A percentile compares a stretch with the other conserved stretches of the same genome.
These are phyloP conservation scores for Rhizopus arrhizus DNA, from an alignment of 371 early-diverging fungal species.

Conservation along the genomic window DNA sequence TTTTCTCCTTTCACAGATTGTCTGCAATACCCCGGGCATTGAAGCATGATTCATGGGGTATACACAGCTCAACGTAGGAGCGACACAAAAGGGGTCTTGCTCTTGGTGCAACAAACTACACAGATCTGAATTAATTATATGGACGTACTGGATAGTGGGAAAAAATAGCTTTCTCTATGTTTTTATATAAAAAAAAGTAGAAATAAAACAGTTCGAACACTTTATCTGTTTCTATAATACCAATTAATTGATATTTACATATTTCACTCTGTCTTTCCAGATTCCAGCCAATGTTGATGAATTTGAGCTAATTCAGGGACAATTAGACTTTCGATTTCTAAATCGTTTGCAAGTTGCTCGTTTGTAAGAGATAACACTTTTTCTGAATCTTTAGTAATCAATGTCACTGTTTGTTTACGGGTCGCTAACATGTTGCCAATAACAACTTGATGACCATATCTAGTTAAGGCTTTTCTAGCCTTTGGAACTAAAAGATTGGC, in stretches of 20 bases:
- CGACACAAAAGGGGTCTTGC: no score
- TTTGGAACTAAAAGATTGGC: constrained; percentile 77
- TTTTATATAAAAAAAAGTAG: no score
- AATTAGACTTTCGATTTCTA: constrained; percentile 89
- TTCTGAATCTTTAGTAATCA: constrained; percentile 66
- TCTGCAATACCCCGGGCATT: no score
- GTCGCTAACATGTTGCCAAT: constrained; percentile 92
- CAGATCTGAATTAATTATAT: no score
- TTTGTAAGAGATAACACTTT: constrained; percentile 65
- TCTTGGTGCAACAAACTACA: no score
- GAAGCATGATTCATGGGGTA: no score
- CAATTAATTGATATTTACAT: not conserved
- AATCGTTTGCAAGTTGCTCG: constrained; percentile 59
- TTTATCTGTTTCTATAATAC: constrained; percentile 6
- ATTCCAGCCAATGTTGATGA: constrained; percentile 66
- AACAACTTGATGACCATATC: constrained; percentile 96
- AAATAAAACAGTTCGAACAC: no score
- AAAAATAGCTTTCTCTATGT: no score
- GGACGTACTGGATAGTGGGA: no score
- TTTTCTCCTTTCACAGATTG: no score
- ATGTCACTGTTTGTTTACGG: constrained; percentile 82
- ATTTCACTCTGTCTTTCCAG: constrained; percentile 33
- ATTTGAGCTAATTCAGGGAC: constrained; percentile 74
- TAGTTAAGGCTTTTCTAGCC: constrained; percentile 75
- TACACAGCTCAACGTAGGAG: no score